Conservation (phyloP, 768 basidiomycete genomes). For the Mycena capillaripes region DNA sequence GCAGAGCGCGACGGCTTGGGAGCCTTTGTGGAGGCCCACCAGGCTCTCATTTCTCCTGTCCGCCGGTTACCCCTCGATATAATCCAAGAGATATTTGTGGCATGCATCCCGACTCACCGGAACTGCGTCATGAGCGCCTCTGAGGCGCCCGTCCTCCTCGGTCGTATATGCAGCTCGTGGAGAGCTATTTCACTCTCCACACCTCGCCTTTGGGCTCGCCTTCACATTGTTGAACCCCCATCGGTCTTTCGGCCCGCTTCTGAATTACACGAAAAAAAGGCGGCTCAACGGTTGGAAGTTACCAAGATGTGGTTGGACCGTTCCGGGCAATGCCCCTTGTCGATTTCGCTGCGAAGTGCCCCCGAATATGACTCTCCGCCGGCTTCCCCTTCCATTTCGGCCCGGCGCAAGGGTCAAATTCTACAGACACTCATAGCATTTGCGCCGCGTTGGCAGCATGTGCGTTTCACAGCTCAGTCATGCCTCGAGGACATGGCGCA, state of each 20-base stretch:
- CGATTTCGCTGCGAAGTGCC: slow-evolving; percentile 1
- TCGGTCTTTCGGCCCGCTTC: neutral
- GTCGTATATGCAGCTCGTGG: slow-evolving; percentile 32
- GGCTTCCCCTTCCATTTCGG: neutral
- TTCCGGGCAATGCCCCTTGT: slow-evolving; percentile 13
- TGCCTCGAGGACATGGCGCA: neutral
- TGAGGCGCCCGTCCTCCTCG: slow-evolving; percentile 27
- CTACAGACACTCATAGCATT: neutral
- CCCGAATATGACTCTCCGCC: neutral
- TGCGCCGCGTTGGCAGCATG: neutral
- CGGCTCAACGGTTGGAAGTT: slow-evolving; percentile 1
- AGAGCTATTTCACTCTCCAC: slow-evolving; percentile 18
- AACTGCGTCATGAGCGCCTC: slow-evolving; percentile 25
- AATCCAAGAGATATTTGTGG: slow-evolving; percentile 25
- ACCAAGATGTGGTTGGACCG: slow-evolving; percentile 22
- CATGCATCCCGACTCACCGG: slow-evolving; percentile 24
- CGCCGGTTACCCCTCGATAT: slow-evolving; percentile 7
- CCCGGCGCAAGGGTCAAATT: neutral
- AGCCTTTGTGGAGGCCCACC: neutral
- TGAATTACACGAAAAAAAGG: neutral
- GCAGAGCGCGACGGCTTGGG: neutral
- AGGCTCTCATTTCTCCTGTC: slow-evolving; percentile 2
- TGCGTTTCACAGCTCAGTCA: neutral
- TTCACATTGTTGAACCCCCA: slow-evolving; percentile 20
- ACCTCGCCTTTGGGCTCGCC: slow-evolving; percentile 22